Percentiles rank a stretch among this genome's conserved stretches.
Conservation (phyloP, 202 grass and related monocot species). For the Dendrocalamus latiflorus region DNA sequence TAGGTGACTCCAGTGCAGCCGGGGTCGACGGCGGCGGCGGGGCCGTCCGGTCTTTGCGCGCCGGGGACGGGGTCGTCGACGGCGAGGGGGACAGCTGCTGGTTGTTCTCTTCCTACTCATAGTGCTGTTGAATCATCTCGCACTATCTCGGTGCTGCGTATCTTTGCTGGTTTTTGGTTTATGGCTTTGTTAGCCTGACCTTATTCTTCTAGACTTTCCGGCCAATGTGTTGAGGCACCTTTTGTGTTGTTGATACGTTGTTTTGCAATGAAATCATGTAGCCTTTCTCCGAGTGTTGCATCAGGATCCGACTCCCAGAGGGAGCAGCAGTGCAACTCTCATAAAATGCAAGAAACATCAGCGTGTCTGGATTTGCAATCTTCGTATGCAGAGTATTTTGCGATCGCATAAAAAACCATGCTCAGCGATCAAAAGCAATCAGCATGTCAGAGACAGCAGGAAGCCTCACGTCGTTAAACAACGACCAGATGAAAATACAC, state of each 20-base stretch:
- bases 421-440: neutral
- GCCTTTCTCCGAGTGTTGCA: neutral
- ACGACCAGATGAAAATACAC: neutral
- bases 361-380: neutral
- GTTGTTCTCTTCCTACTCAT: neutral
- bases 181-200: conserved; percentile 24
- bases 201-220: neutral
- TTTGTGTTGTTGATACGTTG: neutral
- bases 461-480: neutral
- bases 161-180: conserved; percentile 1
- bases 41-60: neutral
- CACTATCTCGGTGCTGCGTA: neutral
- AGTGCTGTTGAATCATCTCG: conserved; percentile 33
- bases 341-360: neutral
- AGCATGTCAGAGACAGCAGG: neutral
- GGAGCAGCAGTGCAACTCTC: neutral
- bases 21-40: conserved; percentile 7
- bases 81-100: neutral
- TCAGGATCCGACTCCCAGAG: neutral
- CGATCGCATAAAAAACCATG: neutral
- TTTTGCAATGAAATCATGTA: neutral
- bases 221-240: neutral
- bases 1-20: conserved; percentile 34
- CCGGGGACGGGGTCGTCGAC: neutral
- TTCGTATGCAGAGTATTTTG: neutral